Evolutionary conservation across 73 alveolate genomes (phyloP).

Genomic region (Tetrahymena malaccensis): DNA sequence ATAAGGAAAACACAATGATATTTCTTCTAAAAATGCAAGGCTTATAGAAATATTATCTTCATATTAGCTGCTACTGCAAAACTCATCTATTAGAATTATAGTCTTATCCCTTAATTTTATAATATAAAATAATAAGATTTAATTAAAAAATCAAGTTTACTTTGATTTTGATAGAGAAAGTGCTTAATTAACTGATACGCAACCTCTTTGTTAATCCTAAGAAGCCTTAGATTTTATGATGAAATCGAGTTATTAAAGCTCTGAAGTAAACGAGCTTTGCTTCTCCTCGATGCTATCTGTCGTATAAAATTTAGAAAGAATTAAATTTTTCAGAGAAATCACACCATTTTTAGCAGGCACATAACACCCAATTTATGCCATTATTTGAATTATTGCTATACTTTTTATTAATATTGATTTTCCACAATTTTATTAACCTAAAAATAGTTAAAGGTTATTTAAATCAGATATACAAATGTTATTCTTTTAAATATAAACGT

Average conservation of each 20-base stretch:
- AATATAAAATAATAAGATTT: background rate
- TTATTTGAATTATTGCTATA: background rate
- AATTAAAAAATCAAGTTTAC: background rate
- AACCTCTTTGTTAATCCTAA: background rate
- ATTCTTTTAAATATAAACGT: background rate
- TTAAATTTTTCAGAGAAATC: background rate
- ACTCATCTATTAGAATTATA: background rate
- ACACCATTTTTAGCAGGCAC: background rate
- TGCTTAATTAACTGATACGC: background rate
- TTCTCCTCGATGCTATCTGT: background rate
- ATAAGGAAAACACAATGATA: background rate
- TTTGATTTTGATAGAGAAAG: background rate
- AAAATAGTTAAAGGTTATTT: background rate
- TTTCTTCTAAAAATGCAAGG: background rate
- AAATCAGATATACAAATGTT: background rate
- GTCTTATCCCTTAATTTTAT: background rate
- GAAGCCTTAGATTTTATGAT: background rate
- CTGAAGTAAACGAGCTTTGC: background rate
- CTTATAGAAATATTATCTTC: background rate
- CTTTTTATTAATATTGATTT: background rate
- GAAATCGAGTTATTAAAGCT: background rate
- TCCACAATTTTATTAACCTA: background rate
- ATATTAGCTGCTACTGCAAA: background rate
- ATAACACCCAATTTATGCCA: background rate
- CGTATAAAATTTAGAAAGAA: background rate